phyloP scores from a whole-genome alignment of 1,139 yeast species.

The Arxiozyma heterogenica region DNA sequence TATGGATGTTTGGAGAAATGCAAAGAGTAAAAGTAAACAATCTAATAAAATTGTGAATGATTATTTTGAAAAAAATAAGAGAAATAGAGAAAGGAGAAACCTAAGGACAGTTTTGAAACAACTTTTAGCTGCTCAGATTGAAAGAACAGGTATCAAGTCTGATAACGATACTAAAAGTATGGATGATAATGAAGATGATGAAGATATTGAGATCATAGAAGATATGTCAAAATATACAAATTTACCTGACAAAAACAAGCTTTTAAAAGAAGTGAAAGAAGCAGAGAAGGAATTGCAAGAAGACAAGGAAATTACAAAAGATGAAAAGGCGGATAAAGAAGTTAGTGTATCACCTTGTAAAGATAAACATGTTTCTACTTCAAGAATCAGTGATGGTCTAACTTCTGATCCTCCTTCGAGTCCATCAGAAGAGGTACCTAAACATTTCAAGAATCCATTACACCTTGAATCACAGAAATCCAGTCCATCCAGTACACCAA shows the following conservation, averaged over 20 bases:
- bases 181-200: slow-evolving; percentile 20
- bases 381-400: neutral
- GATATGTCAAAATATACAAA: slow-evolving; percentile 7
- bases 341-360: neutral
- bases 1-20: slow-evolving; percentile 42
- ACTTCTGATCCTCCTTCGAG: slow-evolving; percentile 1
- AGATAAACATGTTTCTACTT: neutral
- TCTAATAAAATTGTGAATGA: slow-evolving; percentile 17
- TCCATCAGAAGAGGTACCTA: neutral
- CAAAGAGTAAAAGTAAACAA: slow-evolving; percentile 20
- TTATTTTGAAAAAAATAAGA: slow-evolving; percentile 33
- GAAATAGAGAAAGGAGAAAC: slow-evolving; percentile 32
- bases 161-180: slow-evolving; percentile 1
- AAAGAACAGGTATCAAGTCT: slow-evolving; percentile 6
- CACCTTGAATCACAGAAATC: neutral
- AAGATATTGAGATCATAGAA: slow-evolving; percentile 28
- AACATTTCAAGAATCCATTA: neutral
- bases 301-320: neutral
- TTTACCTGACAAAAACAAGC: neutral
- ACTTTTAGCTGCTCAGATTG: slow-evolving; percentile 36
- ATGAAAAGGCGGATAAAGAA: neutral
- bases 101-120: slow-evolving; percentile 31
- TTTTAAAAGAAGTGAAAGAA: neutral
- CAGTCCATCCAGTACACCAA: slow-evolving; percentile 1
- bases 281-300: neutral